Base-by-base conservation (phyloP, 495 filamentous ascomycete species). In the Penicillium malachiteum region DNA sequence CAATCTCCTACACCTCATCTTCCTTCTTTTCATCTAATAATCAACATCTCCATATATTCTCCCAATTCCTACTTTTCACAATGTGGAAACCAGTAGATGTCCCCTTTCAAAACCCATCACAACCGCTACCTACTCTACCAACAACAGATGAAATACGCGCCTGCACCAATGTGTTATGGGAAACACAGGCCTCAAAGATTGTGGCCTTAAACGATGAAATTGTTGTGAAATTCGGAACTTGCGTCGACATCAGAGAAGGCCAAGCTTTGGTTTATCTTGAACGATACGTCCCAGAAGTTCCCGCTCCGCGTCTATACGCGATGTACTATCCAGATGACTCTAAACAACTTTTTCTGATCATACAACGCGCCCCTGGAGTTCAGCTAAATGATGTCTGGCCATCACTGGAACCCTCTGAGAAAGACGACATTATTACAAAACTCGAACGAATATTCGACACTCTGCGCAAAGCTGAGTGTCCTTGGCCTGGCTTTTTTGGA, bases 11-110 rank as follows among this genome's bases (percentile, higher is more conserved):
- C n/a, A n/a, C n/a, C n/a, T n/a, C n/a, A n/a, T n/a, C n/a, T n/a
- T n/a, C n/a, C n/a, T n/a, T n/a, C n/a, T n/a, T n/a, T 37, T 37
- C 34, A 7, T 9, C 9, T 5, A 7, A 3, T 37, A 10, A 37
- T 37, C 34, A 10, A 37, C 7, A 37, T 2, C 12, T 37, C 12
- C 2, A 37, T 3, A 37, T 37, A n/a, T n/a, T n/a, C n/a, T n/a
- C n/a, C n/a, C n/a, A 5, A 37, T 13, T 37, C 34, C 34, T 37
- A 13, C 12, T 37, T 37, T 37, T 37, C 34, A 63, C 52, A 43
- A 66, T 63, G 63, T 66, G 63, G 63, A 16, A 66, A 56, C 63
- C 63, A 66, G 60, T 63, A 11, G 57, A n/a, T 48, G 46, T 58
- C 47, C 63, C 63, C 49, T 63, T 63, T 52, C 51, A 66, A 42